Percentiles rank a stretch among this genome's conserved stretches.
phyloP scores from a whole-genome alignment of 805 yeast genomes.

The Torulaspora quercuum region DNA sequence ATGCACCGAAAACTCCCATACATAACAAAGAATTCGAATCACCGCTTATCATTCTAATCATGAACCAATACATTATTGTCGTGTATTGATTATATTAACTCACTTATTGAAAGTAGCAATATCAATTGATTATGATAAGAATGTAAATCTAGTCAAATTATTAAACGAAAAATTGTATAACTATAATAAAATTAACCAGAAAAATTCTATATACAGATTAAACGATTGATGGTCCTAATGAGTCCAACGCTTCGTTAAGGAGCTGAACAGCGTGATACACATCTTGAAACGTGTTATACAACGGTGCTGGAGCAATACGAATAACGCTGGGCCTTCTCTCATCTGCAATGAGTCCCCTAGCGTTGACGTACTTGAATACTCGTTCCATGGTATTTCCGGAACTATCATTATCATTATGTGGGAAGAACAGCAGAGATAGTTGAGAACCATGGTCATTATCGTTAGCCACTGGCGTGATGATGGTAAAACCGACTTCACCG shows the following conservation, averaged over 20 bases:
- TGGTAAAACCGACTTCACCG: conserved; percentile 48
- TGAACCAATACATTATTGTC: too few species aligned
- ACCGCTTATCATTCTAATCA: too few species aligned
- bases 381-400: conserved; percentile 55
- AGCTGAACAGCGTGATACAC: conserved; percentile 45
- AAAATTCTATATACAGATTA: too few species aligned
- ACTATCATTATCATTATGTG: conserved; percentile 38
- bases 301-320: conserved; percentile 80
- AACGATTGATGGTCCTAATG: too few species aligned
- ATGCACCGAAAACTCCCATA: conserved; percentile 1
- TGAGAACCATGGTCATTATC: conserved; percentile 72
- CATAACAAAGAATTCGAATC: conserved; percentile 1
- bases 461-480: conserved; percentile 65
- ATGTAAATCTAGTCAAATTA: too few species aligned
- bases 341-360: conserved; percentile 71
- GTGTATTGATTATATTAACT: too few species aligned
- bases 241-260: conserved; percentile 45
- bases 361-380: conserved; percentile 48
- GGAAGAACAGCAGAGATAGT: conserved; percentile 66
- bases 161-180: too few species aligned
- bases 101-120: too few species aligned
- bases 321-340: conserved; percentile 90
- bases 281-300: conserved; percentile 75
- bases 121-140: too few species aligned
- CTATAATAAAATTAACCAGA: too few species aligned